These are phyloP conservation scores for Pythium diclinum DNA, from an alignment of 352 stramenopile genomes.

Conservation along the genomic window DNA sequence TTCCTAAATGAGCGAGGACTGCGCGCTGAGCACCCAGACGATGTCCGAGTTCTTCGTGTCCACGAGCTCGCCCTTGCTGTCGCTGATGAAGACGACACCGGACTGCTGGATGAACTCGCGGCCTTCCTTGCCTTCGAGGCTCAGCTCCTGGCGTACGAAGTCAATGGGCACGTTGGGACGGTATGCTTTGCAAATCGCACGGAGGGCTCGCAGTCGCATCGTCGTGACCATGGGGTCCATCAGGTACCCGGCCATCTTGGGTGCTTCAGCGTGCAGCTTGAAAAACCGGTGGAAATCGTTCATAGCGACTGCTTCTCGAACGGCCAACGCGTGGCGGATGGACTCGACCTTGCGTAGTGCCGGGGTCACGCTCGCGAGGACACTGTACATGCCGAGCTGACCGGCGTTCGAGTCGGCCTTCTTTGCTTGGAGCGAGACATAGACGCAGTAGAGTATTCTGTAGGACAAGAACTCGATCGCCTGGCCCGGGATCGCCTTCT, in stretches of 20 bases:
- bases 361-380: conserved; percentile 56
- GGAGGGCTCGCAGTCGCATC: conserved; percentile 77
- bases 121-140: conserved; percentile 67
- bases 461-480: conserved; percentile 86
- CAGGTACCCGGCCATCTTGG: conserved; percentile 89
- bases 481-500: conserved; percentile 67
- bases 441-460: conserved; percentile 88
- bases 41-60: conserved; percentile 84
- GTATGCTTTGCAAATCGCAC: conserved; percentile 87
- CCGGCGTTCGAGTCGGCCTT: conserved; percentile 82
- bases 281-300: conserved; percentile 91
- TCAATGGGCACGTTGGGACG: conserved; percentile 67
- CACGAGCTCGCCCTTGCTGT: conserved; percentile 52
- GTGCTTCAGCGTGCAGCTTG: conserved; percentile 80
- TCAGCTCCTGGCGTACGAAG: conserved; percentile 71
- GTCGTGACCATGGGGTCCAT: conserved; percentile 86
- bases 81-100: conserved; percentile 64
- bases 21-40: conserved; percentile 74
- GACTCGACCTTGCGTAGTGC: conserved; percentile 49
- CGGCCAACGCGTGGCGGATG: conserved; percentile 67
- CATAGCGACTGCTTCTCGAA: conserved; percentile 76
- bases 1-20: conserved; percentile 81
- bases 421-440: conserved; percentile 86
- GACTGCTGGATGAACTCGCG: conserved; percentile 73
- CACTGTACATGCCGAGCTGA: conserved; percentile 83